Percentiles rank a stretch among this genome's conserved stretches.
Evolutionary conservation across 352 stramenopile species (phyloP).

Genomic region (Phytopythium kandeliae): DNA sequence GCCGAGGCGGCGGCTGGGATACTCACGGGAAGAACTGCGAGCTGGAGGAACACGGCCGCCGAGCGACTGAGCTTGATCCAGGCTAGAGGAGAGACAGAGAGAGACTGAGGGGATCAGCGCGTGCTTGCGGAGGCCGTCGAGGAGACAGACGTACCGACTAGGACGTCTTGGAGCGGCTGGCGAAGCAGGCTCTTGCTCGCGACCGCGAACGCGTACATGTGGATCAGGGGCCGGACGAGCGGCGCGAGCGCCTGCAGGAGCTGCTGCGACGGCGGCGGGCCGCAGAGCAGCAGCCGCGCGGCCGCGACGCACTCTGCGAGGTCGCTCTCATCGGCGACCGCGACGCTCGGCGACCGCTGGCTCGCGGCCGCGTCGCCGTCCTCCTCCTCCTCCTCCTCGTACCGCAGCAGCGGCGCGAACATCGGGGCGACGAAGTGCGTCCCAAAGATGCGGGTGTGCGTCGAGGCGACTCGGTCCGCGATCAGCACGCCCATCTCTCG

Average conservation of each 20-base stretch:
- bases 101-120: too few species aligned
- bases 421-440: constrained; percentile 41
- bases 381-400: too few species aligned
- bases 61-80: constrained; percentile 24
- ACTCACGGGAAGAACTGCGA: constrained; percentile 42
- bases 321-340: constrained; percentile 32
- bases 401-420: constrained; percentile 60
- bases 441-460: constrained; percentile 41
- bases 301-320: constrained; percentile 47
- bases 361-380: constrained; percentile 10
- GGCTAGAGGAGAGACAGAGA: constrained; percentile 7
- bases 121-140: too few species aligned
- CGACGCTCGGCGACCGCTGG: constrained; percentile 1
- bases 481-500: constrained; percentile 67
- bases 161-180: constrained; percentile 37
- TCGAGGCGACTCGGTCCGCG: constrained; percentile 42
- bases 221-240: constrained; percentile 55
- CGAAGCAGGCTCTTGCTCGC: constrained; percentile 61
- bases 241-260: constrained; percentile 41
- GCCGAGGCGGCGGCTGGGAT: constrained; percentile 22
- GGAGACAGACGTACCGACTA: constrained; percentile 35
- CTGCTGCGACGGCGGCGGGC: constrained; percentile 48
- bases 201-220: constrained; percentile 62
- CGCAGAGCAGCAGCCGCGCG: constrained; percentile 55
- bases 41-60: constrained; percentile 40